phyloP scores from a whole-genome alignment of 1,284 basidiomycete species.

The Moesziomyces sp. region DNA sequence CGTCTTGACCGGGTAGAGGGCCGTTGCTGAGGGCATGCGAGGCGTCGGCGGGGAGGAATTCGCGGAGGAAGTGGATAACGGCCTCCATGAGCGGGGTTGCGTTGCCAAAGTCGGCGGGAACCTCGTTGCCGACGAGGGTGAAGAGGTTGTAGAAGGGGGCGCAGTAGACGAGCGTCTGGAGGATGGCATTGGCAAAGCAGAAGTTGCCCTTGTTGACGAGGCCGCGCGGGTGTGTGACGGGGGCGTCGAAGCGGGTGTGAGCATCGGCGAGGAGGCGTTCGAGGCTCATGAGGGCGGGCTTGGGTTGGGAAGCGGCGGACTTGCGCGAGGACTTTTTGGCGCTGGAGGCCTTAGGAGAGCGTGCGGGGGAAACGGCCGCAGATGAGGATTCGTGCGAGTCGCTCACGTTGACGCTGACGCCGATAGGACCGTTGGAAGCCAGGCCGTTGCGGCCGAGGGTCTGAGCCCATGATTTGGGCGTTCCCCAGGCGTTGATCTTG shows the following conservation, averaged over 20 bases:
- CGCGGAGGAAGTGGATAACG: conserved; percentile 80
- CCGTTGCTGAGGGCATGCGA: conserved; percentile 20
- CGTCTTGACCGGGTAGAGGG: conserved; percentile 13
- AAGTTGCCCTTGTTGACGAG: conserved; percentile 95
- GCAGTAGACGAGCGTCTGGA: conserved; percentile 90
- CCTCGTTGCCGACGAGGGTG: conserved; percentile 75
- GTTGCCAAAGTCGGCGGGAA: conserved; percentile 70
- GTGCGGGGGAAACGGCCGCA: conserved; percentile 19
- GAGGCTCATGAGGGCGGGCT: conserved; percentile 33
- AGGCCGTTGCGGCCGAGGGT: conserved; percentile 24
- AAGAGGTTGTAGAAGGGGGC: conserved; percentile 86
- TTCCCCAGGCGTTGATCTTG: conserved; percentile 35
- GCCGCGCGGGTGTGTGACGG: conserved; percentile 78
- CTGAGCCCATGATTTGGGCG: conserved; percentile 48
- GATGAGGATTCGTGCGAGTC: conserved; percentile 10
- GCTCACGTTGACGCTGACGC: conserved; percentile 44
- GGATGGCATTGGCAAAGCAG: conserved; percentile 94
- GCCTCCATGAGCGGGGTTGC: conserved; percentile 85
- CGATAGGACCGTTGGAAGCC: conserved; percentile 30
- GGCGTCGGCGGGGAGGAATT: conserved; percentile 72
- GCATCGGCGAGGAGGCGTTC: conserved; percentile 45
- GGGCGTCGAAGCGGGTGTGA: conserved; percentile 56
- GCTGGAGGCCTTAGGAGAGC: conserved; percentile 33
- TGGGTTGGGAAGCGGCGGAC: conserved; percentile 14
- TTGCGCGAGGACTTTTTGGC: conserved; percentile 28